phyloP scores from a whole-genome alignment of 2,329 filamentous ascomycete genomes.

The Saccharata proteae region DNA sequence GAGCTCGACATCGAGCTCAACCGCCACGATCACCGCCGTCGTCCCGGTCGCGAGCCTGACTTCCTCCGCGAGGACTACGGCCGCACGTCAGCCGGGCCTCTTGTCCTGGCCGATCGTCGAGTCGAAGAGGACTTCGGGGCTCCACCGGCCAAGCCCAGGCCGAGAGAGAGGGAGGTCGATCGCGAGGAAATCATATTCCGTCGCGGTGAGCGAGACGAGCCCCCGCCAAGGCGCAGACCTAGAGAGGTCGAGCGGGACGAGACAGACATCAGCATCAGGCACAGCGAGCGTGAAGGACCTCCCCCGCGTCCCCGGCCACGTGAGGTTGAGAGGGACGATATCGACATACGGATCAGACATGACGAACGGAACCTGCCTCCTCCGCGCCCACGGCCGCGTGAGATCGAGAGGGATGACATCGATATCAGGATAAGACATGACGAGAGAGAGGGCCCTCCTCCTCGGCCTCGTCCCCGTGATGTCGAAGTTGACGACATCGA shows the following conservation, averaged over 20 bases:
- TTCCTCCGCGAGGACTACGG: slow-evolving; percentile 40
- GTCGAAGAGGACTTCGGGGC: slow-evolving; percentile 25
- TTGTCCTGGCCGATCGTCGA: slow-evolving; percentile 34
- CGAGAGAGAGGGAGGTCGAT: slow-evolving; percentile 29
- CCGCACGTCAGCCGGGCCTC: slow-evolving; percentile 28
- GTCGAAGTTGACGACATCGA: slow-evolving; percentile 11
- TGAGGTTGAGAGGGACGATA: slow-evolving; percentile 22
- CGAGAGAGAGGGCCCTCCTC: slow-evolving; percentile 18
- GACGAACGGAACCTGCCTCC: slow-evolving; percentile 6
- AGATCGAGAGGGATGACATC: slow-evolving; percentile 19
- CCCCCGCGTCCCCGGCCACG: slow-evolving; percentile 13
- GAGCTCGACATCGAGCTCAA: slow-evolving; percentile 38
- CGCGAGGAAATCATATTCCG: slow-evolving; percentile 29
- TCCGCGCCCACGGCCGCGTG: slow-evolving; percentile 18
- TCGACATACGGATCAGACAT: slow-evolving; percentile 20
- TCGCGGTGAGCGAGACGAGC: slow-evolving; percentile 15
- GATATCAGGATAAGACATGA: slow-evolving; percentile 11
- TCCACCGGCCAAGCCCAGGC: slow-evolving; percentile 18
- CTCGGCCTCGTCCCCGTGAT: slow-evolving; percentile 7
- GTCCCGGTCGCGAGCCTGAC: slow-evolving; percentile 33
- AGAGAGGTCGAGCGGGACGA: slow-evolving; percentile 20
- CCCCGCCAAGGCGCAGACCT: slow-evolving; percentile 15
- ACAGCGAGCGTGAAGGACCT: slow-evolving; percentile 21
- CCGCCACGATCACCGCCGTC: slow-evolving; percentile 14
- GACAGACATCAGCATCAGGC: slow-evolving; percentile 28